Evolutionary conservation across 345 rosid genomes (phyloP), one percentile per base, ranked within the genome.

Genomic region (Psidium friedrichsthalianum): DNA sequence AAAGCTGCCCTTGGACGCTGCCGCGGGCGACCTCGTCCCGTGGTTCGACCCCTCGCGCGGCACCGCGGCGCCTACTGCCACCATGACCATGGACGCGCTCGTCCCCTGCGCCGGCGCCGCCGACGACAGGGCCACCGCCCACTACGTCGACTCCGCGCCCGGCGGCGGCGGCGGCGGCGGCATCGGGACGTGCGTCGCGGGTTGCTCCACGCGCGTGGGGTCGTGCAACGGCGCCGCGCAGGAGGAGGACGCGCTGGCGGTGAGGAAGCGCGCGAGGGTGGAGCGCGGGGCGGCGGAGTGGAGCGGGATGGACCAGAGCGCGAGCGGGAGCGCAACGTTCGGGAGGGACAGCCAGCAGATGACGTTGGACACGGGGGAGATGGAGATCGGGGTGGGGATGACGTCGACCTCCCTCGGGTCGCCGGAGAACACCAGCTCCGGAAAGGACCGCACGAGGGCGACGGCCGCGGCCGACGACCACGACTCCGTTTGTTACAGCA

Each of bases 401-500:
- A 93, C 95, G 32, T 92, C 97, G 18, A 92, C 95, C 21, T 94
- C 94, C 36, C 85, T 90, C 80, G 92, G 91, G 53, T 93, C 96
- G 24, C 93, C 91, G 36, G 96, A 91, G 47, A 90, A 91, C 85
- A 90, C 93, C 52, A 89, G 91, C 89, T 91, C 90, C 54, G 90
- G 83, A 24, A 85, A 59, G 84, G 91, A 69, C 4, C 61, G 86
- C 82, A 88, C 90, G 57, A 88, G 82, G 83, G 87, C 90, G 49
- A 87, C 90, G 84, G 82, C 91, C 24, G 83, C 57, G 1, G 94
- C 89, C 2, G 96, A 94, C 22, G 98, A 95, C 74, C 93, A 91
- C 85, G 99, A 95, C 91, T 93, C 97, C 27, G 95, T 93, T 83
- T 93, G 94, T 82, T 95, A 94, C 90, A 91, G 92, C 61, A 90